These are phyloP conservation scores for Spergularia azorica DNA, from an alignment of 179 eudicot species.

Conservation along the genomic window DNA sequence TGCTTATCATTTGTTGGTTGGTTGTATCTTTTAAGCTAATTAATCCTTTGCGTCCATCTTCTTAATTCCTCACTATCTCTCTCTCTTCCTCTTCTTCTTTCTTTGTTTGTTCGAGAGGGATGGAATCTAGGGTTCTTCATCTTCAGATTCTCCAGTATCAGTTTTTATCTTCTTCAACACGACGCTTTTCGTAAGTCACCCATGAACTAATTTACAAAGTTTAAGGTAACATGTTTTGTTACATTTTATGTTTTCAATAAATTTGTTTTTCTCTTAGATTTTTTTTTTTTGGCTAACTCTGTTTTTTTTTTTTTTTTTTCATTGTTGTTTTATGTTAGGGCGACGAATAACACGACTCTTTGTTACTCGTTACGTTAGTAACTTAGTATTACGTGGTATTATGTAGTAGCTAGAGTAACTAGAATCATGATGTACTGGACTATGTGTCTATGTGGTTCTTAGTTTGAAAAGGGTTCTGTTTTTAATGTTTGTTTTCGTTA, in stretches of 20 bases:
- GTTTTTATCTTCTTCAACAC: not conserved
- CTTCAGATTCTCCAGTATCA: slow-evolving; percentile 25
- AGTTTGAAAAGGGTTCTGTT: not conserved
- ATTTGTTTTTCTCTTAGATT: not conserved
- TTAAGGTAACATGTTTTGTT: not conserved
- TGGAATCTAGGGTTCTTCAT: slow-evolving; percentile 24
- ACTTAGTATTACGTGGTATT: too few species aligned
- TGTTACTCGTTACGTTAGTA: too few species aligned
- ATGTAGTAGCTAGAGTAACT: too few species aligned
- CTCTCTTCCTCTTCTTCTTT: slow-evolving; percentile 3
- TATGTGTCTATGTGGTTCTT: not conserved
- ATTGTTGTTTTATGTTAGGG: too few species aligned
- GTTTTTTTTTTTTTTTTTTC: too few species aligned
- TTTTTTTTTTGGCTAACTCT: not conserved
- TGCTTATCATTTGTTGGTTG: slow-evolving; percentile 9
- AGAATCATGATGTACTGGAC: not conserved
- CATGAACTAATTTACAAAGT: slow-evolving; percentile 22
- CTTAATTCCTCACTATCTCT: slow-evolving; percentile 24
- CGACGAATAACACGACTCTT: too few species aligned
- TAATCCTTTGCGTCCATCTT: slow-evolving; percentile 20
- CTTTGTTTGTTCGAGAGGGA: not conserved
- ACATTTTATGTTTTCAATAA: not conserved
- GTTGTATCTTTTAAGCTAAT: slow-evolving; percentile 36
- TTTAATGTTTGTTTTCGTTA: not conserved
- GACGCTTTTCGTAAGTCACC: not conserved